Evolutionary conservation across 2,329 filamentous ascomycete genomes (phyloP).

Genomic region (Penicillium digitatum): DNA sequence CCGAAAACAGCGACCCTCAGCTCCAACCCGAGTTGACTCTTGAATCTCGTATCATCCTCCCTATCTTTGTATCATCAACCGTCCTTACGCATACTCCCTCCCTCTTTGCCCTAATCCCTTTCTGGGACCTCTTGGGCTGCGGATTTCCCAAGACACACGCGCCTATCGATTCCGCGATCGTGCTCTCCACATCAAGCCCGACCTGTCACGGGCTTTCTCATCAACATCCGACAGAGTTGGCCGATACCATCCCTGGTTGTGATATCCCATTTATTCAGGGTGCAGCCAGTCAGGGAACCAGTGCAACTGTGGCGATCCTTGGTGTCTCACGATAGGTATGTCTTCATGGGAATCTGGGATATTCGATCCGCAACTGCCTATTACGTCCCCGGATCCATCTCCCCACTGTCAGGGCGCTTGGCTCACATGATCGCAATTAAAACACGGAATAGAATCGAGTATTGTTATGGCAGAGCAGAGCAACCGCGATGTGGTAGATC

Average conservation of each 20-base stretch:
- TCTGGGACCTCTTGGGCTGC: slow-evolving; percentile 27
- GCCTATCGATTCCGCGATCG: slow-evolving; percentile 24
- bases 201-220: slow-evolving; percentile 20
- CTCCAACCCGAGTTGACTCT: slow-evolving; percentile 37
- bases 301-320: slow-evolving; percentile 43
- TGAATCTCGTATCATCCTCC: slow-evolving; percentile 28
- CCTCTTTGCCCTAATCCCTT: slow-evolving; percentile 21
- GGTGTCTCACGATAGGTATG: slow-evolving; percentile 45
- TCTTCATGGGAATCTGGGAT: slow-evolving; percentile 20
- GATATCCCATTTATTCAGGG: slow-evolving; percentile 31
- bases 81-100: slow-evolving; percentile 21
- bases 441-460: slow-evolving; percentile 45
- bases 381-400: slow-evolving; percentile 13
- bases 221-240: slow-evolving; percentile 23
- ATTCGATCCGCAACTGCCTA: slow-evolving; percentile 15
- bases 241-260: slow-evolving; percentile 29
- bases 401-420: slow-evolving; percentile 20
- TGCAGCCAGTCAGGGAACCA: slow-evolving; percentile 34
- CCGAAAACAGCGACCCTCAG: slow-evolving; percentile 42
- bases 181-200: slow-evolving; percentile 11
- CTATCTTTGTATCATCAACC: slow-evolving; percentile 32
- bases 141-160: slow-evolving; percentile 18
- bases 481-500: slow-evolving; percentile 68
- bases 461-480: slow-evolving; percentile 71
- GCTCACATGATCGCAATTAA: slow-evolving; percentile 35